Evolutionary conservation across 441 rosid genomes (phyloP).

Genomic region (Populus tomentosa): DNA sequence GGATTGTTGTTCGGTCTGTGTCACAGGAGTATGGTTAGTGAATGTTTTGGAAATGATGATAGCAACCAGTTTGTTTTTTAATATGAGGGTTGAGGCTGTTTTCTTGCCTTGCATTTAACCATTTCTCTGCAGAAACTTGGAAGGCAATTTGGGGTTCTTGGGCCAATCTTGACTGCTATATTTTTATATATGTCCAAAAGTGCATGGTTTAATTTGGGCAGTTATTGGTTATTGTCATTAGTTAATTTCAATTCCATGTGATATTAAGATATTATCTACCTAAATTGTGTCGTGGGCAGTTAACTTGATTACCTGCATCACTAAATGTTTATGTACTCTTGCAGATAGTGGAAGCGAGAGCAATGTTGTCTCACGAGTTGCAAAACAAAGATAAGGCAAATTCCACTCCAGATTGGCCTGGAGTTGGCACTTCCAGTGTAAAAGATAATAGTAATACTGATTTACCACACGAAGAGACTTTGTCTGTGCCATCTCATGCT

Average conservation of each 20-base stretch:
- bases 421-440: constrained; percentile 11
- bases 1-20: neutral
- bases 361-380: constrained; percentile 51
- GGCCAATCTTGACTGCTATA: neutral
- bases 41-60: neutral
- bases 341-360: constrained; percentile 80
- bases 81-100: neutral
- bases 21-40: neutral
- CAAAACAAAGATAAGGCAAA: constrained; percentile 33
- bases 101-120: neutral
- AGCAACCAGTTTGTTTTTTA: neutral
- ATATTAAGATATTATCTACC: neutral
- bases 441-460: constrained; percentile 19
- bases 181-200: neutral
- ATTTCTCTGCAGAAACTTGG: neutral
- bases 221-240: neutral
- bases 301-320: constrained; percentile 3
- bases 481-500: constrained; percentile 32
- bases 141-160: neutral
- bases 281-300: neutral
- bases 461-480: constrained; percentile 27
- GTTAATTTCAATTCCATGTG: neutral
- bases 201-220: neutral
- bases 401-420: constrained; percentile 27
- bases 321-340: constrained; percentile 11